These are phyloP conservation scores for Rhodocollybia butyracea DNA, from an alignment of 768 basidiomycete species.

Conservation along the genomic window DNA sequence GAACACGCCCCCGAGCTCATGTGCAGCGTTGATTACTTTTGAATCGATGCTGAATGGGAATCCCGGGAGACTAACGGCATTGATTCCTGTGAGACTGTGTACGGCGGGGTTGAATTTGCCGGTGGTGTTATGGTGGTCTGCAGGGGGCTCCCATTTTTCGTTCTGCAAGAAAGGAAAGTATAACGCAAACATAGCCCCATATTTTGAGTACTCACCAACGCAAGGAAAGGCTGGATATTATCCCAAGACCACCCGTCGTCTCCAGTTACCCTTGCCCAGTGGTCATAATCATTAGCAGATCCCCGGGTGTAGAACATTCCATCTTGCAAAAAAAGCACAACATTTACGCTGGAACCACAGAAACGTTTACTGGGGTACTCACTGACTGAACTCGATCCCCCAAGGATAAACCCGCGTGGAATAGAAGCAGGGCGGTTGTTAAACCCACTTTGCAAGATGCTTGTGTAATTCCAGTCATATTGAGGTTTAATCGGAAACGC, in stretches of 20 bases:
- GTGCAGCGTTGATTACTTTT: conserved; percentile 15
- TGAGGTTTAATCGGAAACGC: not conserved
- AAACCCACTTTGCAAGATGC: conserved; percentile 13
- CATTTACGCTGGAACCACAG: too few species aligned
- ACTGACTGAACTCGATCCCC: conserved; percentile 19
- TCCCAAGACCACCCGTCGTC: too few species aligned
- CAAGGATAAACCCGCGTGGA: conserved; percentile 17
- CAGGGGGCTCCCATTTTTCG: conserved; percentile 18
- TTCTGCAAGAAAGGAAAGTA: conserved; percentile 12
- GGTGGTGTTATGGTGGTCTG: conserved; percentile 16
- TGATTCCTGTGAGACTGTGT: conserved; percentile 19
- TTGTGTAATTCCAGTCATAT: conserved; percentile 16
- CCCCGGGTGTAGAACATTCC: conserved; percentile 31
- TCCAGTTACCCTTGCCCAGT: conserved; percentile 25
- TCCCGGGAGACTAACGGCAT: conserved; percentile 14
- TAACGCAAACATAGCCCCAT: conserved; percentile 28
- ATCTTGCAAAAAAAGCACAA: conserved; percentile 19
- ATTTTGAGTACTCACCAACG: too few species aligned
- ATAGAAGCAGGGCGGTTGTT: conserved; percentile 14
- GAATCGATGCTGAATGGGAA: conserved; percentile 13
- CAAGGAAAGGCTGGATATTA: too few species aligned
- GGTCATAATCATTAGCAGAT: conserved; percentile 29
- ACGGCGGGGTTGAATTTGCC: conserved; percentile 19
- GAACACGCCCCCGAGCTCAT: conserved; percentile 18
- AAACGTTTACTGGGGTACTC: not conserved